phyloP scores from a whole-genome alignment of 1,284 basidiomycete species.

The Limonomyces culmigenus region DNA sequence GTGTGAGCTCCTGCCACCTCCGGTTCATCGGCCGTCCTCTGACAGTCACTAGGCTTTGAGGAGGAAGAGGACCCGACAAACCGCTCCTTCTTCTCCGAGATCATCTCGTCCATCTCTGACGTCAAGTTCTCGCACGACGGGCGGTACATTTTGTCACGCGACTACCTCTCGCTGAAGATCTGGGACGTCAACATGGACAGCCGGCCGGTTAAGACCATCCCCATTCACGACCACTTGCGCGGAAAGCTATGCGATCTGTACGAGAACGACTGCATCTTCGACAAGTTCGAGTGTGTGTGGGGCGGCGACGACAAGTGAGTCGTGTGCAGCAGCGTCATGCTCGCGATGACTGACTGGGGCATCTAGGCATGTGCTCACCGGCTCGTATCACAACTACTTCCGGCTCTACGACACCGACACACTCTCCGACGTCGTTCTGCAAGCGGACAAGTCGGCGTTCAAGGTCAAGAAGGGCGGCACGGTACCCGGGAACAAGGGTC shows the following conservation, averaged over 20 bases:
- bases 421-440: slow-evolving; percentile 81
- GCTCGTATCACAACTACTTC: slow-evolving; percentile 99
- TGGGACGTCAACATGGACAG: slow-evolving; percentile 99
- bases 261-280: slow-evolving; percentile 99
- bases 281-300: slow-evolving; percentile 98
- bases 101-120: slow-evolving; percentile 98
- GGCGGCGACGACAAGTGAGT: slow-evolving; percentile 89
- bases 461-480: slow-evolving; percentile 96
- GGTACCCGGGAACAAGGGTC: slow-evolving; percentile 32
- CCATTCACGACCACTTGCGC: slow-evolving; percentile 95
- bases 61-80: slow-evolving; percentile 97
- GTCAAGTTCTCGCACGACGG: slow-evolving; percentile 98
- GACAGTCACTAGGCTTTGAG: slow-evolving; percentile 61
- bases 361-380: slow-evolving; percentile 79
- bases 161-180: slow-evolving; percentile 96
- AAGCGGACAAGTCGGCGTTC: slow-evolving; percentile 99
- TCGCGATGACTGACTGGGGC: slow-evolving; percentile 2
- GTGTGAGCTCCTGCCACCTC: slow-evolving; percentile 36
- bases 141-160: slow-evolving; percentile 90
- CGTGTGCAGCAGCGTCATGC: slow-evolving; percentile 1
- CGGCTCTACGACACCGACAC: slow-evolving; percentile 96
- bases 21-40: slow-evolving; percentile 6
- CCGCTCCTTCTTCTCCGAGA: slow-evolving; percentile 99
- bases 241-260: slow-evolving; percentile 97
- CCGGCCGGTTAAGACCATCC: slow-evolving; percentile 92